Percentiles rank a stretch among this genome's conserved stretches.
Conservation (phyloP, 352 stramenopile genomes). For the Phytophthora citricola region DNA sequence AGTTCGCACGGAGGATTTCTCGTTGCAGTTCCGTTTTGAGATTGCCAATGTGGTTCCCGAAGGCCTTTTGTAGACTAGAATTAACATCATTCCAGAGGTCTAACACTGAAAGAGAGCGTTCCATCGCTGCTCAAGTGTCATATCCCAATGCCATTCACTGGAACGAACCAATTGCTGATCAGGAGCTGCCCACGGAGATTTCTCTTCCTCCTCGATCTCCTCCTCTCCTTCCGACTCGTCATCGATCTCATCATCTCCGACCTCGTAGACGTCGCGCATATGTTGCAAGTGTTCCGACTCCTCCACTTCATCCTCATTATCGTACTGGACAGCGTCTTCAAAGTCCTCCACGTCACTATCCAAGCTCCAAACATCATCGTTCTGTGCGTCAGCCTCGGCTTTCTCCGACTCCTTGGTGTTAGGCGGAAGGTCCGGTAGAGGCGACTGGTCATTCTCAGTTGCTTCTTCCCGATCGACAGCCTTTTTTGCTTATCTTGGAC, state of each 20-base stretch:
- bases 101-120: slow-evolving; percentile 40
- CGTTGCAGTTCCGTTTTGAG: slow-evolving; percentile 63
- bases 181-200: slow-evolving; percentile 20
- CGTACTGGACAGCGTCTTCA: slow-evolving; percentile 44
- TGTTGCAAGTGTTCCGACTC: slow-evolving; percentile 87
- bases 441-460: neutral
- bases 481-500: slow-evolving; percentile 2
- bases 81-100: slow-evolving; percentile 34
- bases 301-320: slow-evolving; percentile 71
- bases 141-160: slow-evolving; percentile 75
- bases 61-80: slow-evolving; percentile 22
- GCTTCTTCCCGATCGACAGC: no score
- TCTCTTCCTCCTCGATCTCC: slow-evolving; percentile 44
- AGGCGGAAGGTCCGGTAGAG: neutral
- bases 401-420: neutral
- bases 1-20: slow-evolving; percentile 72
- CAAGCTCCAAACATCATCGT: slow-evolving; percentile 33
- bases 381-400: slow-evolving; percentile 13
- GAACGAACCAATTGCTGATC: slow-evolving; percentile 25
- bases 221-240: slow-evolving; percentile 27
- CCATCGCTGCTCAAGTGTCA: slow-evolving; percentile 70
- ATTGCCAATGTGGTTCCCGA: slow-evolving; percentile 35
- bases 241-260: slow-evolving; percentile 49
- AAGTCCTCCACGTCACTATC: slow-evolving; percentile 50
- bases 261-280: slow-evolving; percentile 80